Evolutionary conservation across 2,329 filamentous ascomycete genomes (phyloP).

Genomic region (Niveomyces coronatus): DNA sequence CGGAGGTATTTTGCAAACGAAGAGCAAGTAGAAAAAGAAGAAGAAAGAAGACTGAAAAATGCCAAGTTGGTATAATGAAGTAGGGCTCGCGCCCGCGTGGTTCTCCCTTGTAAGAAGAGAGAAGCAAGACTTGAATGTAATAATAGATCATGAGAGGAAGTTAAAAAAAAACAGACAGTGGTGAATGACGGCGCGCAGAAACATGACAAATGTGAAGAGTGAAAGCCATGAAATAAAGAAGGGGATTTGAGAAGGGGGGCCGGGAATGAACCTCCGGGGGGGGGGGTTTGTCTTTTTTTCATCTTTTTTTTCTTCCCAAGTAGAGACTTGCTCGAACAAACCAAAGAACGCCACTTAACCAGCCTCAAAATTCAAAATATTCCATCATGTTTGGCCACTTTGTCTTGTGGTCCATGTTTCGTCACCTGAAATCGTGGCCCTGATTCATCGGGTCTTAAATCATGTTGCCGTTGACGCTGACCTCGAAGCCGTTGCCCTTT

Average conservation of each 20-base stretch:
- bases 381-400: too few relatives aligned
- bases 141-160: background rate
- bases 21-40: background rate
- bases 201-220: background rate
- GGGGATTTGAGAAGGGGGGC: too few relatives aligned
- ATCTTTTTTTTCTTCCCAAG: too few relatives aligned
- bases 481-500: conserved; percentile 73
- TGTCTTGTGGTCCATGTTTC: too few relatives aligned
- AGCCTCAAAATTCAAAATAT: too few relatives aligned
- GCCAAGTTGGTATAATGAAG: conserved; percentile 8
- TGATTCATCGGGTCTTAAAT: conserved; percentile 39
- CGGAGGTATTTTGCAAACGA: too few relatives aligned
- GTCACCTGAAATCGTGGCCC: too few relatives aligned
- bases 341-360: too few relatives aligned
- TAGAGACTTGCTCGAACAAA: too few relatives aligned
- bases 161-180: conserved; percentile 12
- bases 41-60: conserved; percentile 7
- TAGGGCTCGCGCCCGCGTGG: conserved; percentile 5
- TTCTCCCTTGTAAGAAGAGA: conserved; percentile 2
- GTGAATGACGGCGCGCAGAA: too few relatives aligned
- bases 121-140: too few relatives aligned
- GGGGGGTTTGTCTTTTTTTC: conserved; percentile 10
- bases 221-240: conserved; percentile 1
- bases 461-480: conserved; percentile 72
- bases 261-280: too few relatives aligned